Percentiles rank a stretch among this genome's conserved stretches.
Evolutionary conservation across 306 rosid genomes (phyloP).

Genomic region (Morella rubra): DNA sequence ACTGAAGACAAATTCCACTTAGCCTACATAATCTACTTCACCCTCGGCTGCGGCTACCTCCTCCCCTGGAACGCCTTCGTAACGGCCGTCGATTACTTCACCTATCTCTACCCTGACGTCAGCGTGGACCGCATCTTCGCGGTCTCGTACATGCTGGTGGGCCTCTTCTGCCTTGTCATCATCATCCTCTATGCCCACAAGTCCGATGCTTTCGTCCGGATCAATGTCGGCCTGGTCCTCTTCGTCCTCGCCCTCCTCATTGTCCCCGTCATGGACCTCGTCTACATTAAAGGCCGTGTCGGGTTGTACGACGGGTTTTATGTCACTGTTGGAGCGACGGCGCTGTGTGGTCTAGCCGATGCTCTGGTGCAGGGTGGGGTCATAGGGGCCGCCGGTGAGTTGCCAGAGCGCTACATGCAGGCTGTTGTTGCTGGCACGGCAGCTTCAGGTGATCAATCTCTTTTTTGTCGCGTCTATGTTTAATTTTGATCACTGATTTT

Average conservation of each 20-base stretch:
- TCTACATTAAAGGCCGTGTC: constrained; percentile 66
- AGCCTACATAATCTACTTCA: constrained; percentile 71
- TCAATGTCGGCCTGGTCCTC: constrained; percentile 61
- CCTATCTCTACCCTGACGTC: constrained; percentile 70
- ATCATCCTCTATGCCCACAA: constrained; percentile 60
- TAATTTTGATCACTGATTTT: no score
- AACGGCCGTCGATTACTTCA: constrained; percentile 88
- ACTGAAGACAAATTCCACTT: constrained; percentile 62
- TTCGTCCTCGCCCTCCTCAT: constrained; percentile 52
- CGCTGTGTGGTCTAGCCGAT: constrained; percentile 59
- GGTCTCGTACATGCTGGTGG: constrained; percentile 60
- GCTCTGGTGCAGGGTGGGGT: constrained; percentile 75
- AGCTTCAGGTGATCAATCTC: constrained; percentile 51
- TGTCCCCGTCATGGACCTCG: constrained; percentile 61
- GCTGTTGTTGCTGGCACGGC: constrained; percentile 90
- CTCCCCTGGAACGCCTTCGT: constrained; percentile 96
- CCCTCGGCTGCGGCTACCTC: constrained; percentile 70
- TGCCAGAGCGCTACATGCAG: constrained; percentile 85
- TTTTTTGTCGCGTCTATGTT: not conserved
- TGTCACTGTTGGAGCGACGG: constrained; percentile 54
- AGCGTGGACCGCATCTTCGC: constrained; percentile 88
- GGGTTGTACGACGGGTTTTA: constrained; percentile 70
- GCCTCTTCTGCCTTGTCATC: constrained; percentile 49
- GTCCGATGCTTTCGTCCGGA: constrained; percentile 54
- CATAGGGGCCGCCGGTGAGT: constrained; percentile 79